Conservation (phyloP, 805 yeast species). For the Kockiozyma suomiensis region DNA sequence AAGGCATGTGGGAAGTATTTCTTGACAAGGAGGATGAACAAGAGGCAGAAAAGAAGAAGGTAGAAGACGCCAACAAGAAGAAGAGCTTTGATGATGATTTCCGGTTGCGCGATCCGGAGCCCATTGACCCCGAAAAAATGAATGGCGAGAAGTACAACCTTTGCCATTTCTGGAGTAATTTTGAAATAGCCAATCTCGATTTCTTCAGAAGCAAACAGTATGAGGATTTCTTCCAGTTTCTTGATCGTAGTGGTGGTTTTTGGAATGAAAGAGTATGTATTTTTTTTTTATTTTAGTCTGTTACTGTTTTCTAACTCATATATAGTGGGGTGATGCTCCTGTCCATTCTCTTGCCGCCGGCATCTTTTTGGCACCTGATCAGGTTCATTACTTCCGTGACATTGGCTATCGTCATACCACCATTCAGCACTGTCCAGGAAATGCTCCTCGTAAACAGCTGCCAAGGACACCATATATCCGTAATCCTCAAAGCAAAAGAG, state of each 20-base stretch:
- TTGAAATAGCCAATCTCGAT: slow-evolving; percentile 84
- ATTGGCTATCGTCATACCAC: slow-evolving; percentile 86
- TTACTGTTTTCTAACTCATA: not conserved
- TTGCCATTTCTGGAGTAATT: slow-evolving; percentile 88
- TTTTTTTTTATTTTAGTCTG: not conserved
- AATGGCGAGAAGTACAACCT: slow-evolving; percentile 73
- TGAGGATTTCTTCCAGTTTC: slow-evolving; percentile 62
- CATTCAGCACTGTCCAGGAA: slow-evolving; percentile 80
- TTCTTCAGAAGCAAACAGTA: slow-evolving; percentile 69
- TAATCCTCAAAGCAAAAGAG: slow-evolving; percentile 43
- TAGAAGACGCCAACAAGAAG: slow-evolving; percentile 8
- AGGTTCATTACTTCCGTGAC: slow-evolving; percentile 89
- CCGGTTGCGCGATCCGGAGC: slow-evolving; percentile 20
- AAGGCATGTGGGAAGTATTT: slow-evolving; percentile 73
- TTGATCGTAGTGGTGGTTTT: slow-evolving; percentile 80
- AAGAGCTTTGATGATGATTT: slow-evolving; percentile 26
- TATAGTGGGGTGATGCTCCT: slow-evolving; percentile 93
- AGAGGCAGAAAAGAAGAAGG: slow-evolving; percentile 3
- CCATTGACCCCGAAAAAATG: slow-evolving; percentile 55
- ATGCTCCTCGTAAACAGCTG: slow-evolving; percentile 56
- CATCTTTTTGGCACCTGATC: slow-evolving; percentile 64
- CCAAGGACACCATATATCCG: slow-evolving; percentile 42
- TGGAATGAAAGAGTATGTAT: slow-evolving; percentile 64
- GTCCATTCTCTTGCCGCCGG: slow-evolving; percentile 87
- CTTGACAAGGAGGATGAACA: slow-evolving; percentile 40